Conservation (phyloP, 768 basidiomycete genomes). For the Clitopilus hobsonii region DNA sequence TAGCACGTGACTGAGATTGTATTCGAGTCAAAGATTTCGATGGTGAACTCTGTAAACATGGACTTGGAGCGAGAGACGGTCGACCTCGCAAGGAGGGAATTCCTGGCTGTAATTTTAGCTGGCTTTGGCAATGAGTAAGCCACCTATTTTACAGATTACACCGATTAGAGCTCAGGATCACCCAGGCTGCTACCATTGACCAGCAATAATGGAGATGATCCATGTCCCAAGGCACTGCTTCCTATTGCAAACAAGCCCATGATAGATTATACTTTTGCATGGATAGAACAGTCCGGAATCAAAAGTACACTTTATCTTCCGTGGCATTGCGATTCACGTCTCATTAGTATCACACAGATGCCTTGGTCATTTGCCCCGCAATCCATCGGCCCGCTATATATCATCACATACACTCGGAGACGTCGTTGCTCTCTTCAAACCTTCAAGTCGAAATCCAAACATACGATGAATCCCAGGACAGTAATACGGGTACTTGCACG, state of each 20-base stretch:
- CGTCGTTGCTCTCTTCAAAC: conserved; percentile 50
- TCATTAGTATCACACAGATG: conserved; percentile 44
- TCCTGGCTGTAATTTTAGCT: conserved; percentile 82
- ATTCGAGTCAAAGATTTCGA: background rate
- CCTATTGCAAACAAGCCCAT: conserved; percentile 87
- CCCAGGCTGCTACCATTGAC: conserved; percentile 70
- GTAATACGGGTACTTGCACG: conserved; percentile 64
- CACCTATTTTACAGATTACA: conserved; percentile 1
- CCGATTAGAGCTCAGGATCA: conserved; percentile 12
- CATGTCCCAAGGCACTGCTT: conserved; percentile 83
- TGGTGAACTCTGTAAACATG: conserved; percentile 31
- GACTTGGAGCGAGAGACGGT: conserved; percentile 56
- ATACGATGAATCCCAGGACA: conserved; percentile 68
- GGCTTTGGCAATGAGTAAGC: conserved; percentile 90
- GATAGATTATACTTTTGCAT: conserved; percentile 76
- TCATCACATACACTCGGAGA: conserved; percentile 79
- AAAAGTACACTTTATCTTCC: conserved; percentile 47
- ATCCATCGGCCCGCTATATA: conserved; percentile 72
- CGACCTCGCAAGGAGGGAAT: conserved; percentile 63
- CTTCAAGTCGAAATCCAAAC: conserved; percentile 76
- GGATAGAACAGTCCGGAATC: conserved; percentile 86
- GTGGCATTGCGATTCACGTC: conserved; percentile 4
- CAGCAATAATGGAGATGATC: conserved; percentile 71
- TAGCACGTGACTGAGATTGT: background rate
- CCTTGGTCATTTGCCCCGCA: conserved; percentile 80